phyloP scores from a whole-genome alignment of 306 rosid species.

The Cajanus cajan region DNA sequence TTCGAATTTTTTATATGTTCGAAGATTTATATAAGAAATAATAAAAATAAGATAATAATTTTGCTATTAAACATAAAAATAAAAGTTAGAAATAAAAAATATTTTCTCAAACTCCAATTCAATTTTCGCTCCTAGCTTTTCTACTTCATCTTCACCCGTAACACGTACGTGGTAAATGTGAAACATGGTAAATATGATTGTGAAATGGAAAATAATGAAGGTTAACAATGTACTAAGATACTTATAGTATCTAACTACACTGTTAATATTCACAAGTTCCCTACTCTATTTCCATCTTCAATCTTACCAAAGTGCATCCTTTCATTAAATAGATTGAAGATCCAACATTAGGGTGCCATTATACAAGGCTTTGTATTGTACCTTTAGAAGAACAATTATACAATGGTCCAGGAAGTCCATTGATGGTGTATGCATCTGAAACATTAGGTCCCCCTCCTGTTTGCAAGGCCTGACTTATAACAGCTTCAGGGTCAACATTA shows the following conservation, averaged over 20 bases:
- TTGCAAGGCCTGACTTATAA: conserved; percentile 77
- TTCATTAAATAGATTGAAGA: not conserved
- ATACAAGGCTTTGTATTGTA: not conserved
- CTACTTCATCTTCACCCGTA: not conserved
- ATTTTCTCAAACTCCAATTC: not conserved
- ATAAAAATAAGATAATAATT: not conserved
- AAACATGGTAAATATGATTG: not conserved
- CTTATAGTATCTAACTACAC: not conserved
- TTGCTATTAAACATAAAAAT: not conserved
- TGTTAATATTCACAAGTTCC: not conserved
- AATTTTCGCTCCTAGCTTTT: not conserved
- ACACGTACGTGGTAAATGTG: not conserved
- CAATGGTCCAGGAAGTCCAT: conserved; percentile 75
- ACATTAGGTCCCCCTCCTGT: conserved; percentile 83
- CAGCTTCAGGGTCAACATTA: conserved; percentile 71
- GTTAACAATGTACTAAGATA: not conserved
- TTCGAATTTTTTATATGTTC: not conserved
- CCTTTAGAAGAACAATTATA: conserved; percentile 82
- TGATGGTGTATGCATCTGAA: conserved; percentile 82
- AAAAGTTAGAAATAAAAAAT: not conserved
- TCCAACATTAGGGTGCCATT: not conserved
- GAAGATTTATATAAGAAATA: not conserved
- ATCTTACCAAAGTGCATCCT: not conserved
- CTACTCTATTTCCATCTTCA: not conserved
- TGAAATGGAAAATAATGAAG: not conserved